Conservation (phyloP, 306 rosid species). For the Gastrolobium bilobum region DNA sequence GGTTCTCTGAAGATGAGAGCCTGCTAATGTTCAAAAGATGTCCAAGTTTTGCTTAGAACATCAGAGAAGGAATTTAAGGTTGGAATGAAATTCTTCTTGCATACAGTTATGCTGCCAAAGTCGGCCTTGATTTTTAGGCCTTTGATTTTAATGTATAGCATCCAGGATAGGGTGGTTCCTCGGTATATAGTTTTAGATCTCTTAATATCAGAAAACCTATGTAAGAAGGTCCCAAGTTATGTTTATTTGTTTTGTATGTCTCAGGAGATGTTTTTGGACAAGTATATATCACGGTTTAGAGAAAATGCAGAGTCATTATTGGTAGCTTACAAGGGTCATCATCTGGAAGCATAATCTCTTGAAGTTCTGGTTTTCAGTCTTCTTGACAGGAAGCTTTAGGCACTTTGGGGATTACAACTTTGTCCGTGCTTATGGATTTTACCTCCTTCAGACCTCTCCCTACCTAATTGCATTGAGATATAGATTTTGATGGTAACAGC, state of each 20-base stretch:
- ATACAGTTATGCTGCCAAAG: conserved; percentile 52
- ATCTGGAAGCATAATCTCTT: conserved; percentile 29
- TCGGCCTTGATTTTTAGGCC: conserved; percentile 51
- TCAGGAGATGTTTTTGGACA: conserved; percentile 55
- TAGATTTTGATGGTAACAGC: conserved; percentile 14
- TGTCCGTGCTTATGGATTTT: conserved; percentile 5
- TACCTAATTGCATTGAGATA: conserved; percentile 15
- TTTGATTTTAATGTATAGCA: conserved; percentile 54
- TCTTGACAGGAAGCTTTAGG: not conserved
- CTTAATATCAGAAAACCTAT: conserved; percentile 46
- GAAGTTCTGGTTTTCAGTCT: conserved; percentile 21
- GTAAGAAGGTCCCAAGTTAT: conserved; percentile 54
- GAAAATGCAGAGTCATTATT: conserved; percentile 54
- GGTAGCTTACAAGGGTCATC: conserved; percentile 55
- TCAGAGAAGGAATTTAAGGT: conserved; percentile 59
- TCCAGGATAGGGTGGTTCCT: conserved; percentile 63
- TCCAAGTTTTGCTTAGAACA: conserved; percentile 54
- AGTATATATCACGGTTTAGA: conserved; percentile 50
- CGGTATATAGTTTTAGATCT: conserved; percentile 62
- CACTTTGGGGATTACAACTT: conserved; percentile 17
- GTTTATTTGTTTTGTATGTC: conserved; percentile 4
- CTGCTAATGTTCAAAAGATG: conserved; percentile 57
- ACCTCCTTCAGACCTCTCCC: conserved; percentile 6
- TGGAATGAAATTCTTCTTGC: conserved; percentile 63
- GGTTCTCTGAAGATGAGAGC: conserved; percentile 62